These are phyloP conservation scores for Theileria annulata DNA, from an alignment of 169 alveolate species.

Conservation along the genomic window DNA sequence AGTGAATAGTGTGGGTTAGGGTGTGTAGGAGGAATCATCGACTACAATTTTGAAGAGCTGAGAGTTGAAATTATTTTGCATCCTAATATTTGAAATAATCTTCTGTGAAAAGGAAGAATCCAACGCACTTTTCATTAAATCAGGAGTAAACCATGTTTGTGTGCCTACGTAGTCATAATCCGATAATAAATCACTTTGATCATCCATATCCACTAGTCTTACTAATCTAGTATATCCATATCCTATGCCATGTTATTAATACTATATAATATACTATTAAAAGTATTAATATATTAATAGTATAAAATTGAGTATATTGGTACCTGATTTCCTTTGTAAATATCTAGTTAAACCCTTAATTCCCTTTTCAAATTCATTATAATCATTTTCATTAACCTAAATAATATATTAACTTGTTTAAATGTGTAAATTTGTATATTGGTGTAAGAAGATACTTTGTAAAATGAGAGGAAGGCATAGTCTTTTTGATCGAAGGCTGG, in stretches of 20 bases:
- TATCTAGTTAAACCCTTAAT: constrained; percentile 72
- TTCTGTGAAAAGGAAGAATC: constrained; percentile 51
- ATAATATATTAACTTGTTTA: background rate
- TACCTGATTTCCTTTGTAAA: constrained; percentile 75
- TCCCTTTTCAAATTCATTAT: constrained; percentile 65
- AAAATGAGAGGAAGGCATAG: constrained; percentile 73
- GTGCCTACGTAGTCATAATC: constrained; percentile 63
- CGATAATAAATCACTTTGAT: constrained; percentile 33
- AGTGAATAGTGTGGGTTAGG: background rate
- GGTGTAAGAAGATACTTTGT: constrained; percentile 58
- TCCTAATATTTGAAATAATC: constrained; percentile 53
- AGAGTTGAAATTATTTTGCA: constrained; percentile 57
- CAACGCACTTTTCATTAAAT: constrained; percentile 50
- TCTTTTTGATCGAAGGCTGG: constrained; percentile 73
- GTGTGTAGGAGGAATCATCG: constrained; percentile 70
- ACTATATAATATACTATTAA: too few species aligned
- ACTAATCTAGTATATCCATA: constrained; percentile 53
- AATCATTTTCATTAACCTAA: constrained; percentile 8
- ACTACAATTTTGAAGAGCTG: constrained; percentile 73
- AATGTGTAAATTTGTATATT: too few species aligned
- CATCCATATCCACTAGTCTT: constrained; percentile 25
- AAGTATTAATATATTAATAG: too few species aligned
- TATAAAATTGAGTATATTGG: background rate
- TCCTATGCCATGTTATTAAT: constrained; percentile 27
- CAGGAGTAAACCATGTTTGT: constrained; percentile 76